phyloP scores from a whole-genome alignment of 148 eudicot species.

The Rhododendron griersonianum region DNA sequence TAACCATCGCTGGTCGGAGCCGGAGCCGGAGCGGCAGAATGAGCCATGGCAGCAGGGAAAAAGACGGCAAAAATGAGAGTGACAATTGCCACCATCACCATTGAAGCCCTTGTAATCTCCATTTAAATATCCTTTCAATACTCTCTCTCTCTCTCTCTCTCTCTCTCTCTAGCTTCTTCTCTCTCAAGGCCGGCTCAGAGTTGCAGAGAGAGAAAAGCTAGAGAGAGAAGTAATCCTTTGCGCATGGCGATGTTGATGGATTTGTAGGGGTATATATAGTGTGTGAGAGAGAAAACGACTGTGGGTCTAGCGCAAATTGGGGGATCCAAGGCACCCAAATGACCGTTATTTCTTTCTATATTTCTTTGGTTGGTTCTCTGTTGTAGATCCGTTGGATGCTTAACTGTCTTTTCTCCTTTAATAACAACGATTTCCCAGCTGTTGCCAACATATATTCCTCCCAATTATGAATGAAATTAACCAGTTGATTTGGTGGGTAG shows the following conservation, averaged over 20 bases:
- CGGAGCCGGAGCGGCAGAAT: conserved; percentile 37
- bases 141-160: conserved; percentile 5
- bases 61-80: conserved; percentile 35
- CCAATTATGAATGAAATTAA: not conserved
- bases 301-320: not conserved
- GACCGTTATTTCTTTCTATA: not conserved
- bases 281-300: not conserved
- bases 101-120: conserved; percentile 41
- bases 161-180: conserved; percentile 4
- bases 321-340: not conserved
- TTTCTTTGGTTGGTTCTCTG: not conserved
- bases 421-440: not conserved
- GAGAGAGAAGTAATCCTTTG: conserved; percentile 1
- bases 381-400: not conserved
- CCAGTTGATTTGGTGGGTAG: not conserved
- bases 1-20: conserved; percentile 50
- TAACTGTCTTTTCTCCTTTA: not conserved
- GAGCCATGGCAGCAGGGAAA: conserved; percentile 24
- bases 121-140: conserved; percentile 2
- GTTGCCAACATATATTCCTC: not conserved
- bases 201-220: conserved; percentile 2
- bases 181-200: not conserved
- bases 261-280: not conserved
- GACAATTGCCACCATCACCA: conserved; percentile 31
- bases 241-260: not conserved